These are phyloP conservation scores for Penicillium corylophilum DNA, from an alignment of 2,329 filamentous ascomycete genomes.

Conservation along the genomic window DNA sequence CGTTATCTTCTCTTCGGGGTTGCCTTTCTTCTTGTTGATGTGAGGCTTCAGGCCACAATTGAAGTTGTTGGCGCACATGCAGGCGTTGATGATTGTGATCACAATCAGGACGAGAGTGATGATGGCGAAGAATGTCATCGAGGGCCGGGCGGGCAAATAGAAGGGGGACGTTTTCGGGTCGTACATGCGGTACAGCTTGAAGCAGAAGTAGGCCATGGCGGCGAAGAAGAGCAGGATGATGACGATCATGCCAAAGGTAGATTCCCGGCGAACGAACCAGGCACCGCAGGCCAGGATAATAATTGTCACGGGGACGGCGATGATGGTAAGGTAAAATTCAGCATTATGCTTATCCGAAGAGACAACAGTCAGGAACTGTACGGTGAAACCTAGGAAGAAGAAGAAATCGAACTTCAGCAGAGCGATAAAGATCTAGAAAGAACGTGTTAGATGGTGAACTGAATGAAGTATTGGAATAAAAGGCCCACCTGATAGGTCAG, in stretches of 20 bases:
- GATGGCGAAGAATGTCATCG: conserved; percentile 88
- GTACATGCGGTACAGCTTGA: conserved; percentile 98
- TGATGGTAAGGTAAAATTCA: conserved; percentile 84
- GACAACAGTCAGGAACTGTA: conserved; percentile 95
- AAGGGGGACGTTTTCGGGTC: conserved; percentile 56
- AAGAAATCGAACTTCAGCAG: conserved; percentile 99
- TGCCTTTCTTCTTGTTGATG: conserved; percentile 60
- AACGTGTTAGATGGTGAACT: conserved; percentile 17
- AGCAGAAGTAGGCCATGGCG: conserved; percentile 91
- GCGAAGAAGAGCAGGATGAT: conserved; percentile 85
- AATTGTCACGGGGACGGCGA: conserved; percentile 88
- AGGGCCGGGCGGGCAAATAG: conserved; percentile 78
- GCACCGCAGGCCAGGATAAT: conserved; percentile 81
- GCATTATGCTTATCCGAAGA: conserved; percentile 64
- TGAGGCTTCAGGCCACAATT: conserved; percentile 85
- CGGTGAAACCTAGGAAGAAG: conserved; percentile 98
- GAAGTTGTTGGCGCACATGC: conserved; percentile 88
- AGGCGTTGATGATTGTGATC: conserved; percentile 81
- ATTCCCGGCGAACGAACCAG: conserved; percentile 81
- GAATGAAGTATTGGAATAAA: not conserved
- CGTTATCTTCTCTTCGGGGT: conserved; percentile 49
- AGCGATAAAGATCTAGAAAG: conserved; percentile 83
- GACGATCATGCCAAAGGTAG: conserved; percentile 69
- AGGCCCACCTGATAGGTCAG: conserved; percentile 82
- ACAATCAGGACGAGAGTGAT: conserved; percentile 88